Base-by-base conservation (phyloP, 352 stramenopile species). In the Globisporangium abappressorium region DNA sequence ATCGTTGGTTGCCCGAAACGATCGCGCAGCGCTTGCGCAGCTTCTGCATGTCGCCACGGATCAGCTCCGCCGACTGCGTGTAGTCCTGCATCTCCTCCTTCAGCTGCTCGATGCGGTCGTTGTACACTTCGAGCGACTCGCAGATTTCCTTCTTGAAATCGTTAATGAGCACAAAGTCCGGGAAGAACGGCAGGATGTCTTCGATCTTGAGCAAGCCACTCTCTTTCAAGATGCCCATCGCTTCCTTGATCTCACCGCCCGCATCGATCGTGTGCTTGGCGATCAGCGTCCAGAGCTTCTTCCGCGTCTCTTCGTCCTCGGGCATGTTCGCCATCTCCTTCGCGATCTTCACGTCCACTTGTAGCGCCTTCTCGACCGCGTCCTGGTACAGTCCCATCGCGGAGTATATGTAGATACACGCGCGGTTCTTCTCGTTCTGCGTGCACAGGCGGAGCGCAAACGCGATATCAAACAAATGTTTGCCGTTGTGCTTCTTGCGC, bases 131-230 rank as follows among this genome's bases (percentile, higher is more conserved):
- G 4, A 98, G 79, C 24, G 88, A 96, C 59, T 96, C 85, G 64
- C 91, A 98, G 71, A 98, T 98, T 70, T 98, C 90, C 70, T 96
- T 96, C 77, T 98, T 98, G 74, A 98, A 98, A 60, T 96, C 86
- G 71, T 98, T 97, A 68, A 98, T 98, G 54, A 97, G 87, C 26
- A 97, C 91, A 75, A 98, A 98, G 66, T 98, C 94, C 4, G 94
- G 94, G 71, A 98, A 97, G 71, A 97, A 98, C 18, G 93, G 91
- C 57, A 98, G 68, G 30, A 98, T 95, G 64, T 98, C 94, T 68
- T 98, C 93, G 60, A 98, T 98, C 76, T 94, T 95, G 22, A 98
- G 70, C 57, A 98, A 60, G 2, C 76, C 80, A 53, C 88, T 96
- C 56, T 97, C 88, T 43, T 96, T 93, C 11, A 97, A 68, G 59